Base-by-base conservation (phyloP, 2,329 filamentous ascomycete genomes). In the Amylocarpus encephaloides region DNA sequence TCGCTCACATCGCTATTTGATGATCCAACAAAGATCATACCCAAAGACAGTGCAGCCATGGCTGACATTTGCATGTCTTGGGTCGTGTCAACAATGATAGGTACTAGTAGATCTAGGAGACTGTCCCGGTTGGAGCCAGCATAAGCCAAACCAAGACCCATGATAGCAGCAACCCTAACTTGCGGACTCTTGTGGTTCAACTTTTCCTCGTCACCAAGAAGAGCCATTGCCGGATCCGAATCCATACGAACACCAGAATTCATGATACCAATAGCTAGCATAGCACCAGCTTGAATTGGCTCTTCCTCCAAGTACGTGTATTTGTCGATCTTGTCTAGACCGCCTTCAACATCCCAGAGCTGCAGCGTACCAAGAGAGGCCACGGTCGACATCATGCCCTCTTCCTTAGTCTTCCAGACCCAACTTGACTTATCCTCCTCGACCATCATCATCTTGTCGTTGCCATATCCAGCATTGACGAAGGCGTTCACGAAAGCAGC, bases 371-470 rank as follows among this genome's bases (percentile, higher is more conserved):
- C 93, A 60, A 96, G 73, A 0, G 93, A 97, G 4, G 94, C 94
- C 35, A 94, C 87, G 0, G 92, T 96, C 1, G 93, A 97, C 70
- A 95, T 79, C 90, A 95, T 95, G 57, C 93, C 93, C 64, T 96
- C 91, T 38, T 94, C 90, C 71, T 98, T 98, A 16, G 94, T 97
- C 75, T 97, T 98, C 89, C 90, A 98, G 4, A 98, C 88, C 92
- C 93, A 98, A 56, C 86, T 88, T 62, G 86, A 84, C 73, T 95
- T 94, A 56, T 90, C 85, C 52, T 88, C 85, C 16, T 93, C 86
- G 38, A 89, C 85, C 51, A 97, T 75, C 92, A 98, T 96, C 81
- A 98, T 86, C 76, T 96, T 97, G 70, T 98, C 93, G 51, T 91
- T 87, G 39, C 90, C 88, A 62, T 90, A 98, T 30, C 93, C 93